Base-by-base conservation (phyloP, 2,329 filamentous ascomycete genomes). In the Fusarium humuli region DNA sequence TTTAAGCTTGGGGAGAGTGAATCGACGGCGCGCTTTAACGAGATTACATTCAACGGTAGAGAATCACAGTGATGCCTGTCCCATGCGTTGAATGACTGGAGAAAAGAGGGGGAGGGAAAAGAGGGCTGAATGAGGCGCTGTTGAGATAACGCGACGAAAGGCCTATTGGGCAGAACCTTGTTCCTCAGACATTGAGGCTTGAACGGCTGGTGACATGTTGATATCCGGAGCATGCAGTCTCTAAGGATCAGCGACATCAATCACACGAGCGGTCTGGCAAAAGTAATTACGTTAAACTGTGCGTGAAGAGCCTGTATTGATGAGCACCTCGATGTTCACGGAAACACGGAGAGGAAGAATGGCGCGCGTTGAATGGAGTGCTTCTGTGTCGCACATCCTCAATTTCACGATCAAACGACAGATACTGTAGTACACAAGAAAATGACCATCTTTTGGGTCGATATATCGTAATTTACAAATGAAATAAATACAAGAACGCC, bases 281-380 rank as follows among this genome's bases (percentile, higher is more conserved):
- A 2, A 13, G 0, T 2, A 12, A 32, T 9, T 1, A 22, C 0
- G 16, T 11, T 6, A 6, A 37, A 5, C 18, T 37, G 3, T n/a
- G 3, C 16, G 34, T 37, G 16, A 37, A 37, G 34, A 37, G 6
- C 5, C 2, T 5, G 16, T 11, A 44, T 13, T 29, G 27, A 4
- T 27, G 27, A 16, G 20, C 3, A 2, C 22, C 22, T 12, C 29
- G 25, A 7, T n/a, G 25, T 13, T 29, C 25, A 2, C 7, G 13
- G 7, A 13, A 25, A 20, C 3, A 41, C 3, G 34, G 5, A n/a
- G 7, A 9, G 14, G 22, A 22, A 22, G 4, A 18, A 34, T 4
- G 34, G 34, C 18, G 18, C 18, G 34, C 18, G 10, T n/a, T 16
- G 9, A 6, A 6, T 6, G 5, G 16, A 6, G 16, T 37, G 2